Evolutionary conservation across 768 basidiomycete species (phyloP).

Genomic region (Mycena capillaripes): DNA sequence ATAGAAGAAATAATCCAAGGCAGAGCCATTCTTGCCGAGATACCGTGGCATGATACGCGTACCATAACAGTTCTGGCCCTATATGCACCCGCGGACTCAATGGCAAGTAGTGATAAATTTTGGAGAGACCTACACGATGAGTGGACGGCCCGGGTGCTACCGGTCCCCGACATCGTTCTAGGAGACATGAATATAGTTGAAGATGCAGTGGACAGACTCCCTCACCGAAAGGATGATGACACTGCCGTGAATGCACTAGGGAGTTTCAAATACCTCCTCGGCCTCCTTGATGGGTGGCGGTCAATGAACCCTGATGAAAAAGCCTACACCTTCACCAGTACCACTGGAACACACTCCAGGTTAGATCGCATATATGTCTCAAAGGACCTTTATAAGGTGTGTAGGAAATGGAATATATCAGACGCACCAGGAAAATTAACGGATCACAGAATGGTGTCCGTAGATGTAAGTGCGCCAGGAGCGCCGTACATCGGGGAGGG

Average conservation of each 20-base stretch:
- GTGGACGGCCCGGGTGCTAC: not conserved
- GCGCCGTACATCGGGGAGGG: slow-evolving; percentile 31
- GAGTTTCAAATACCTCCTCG: not conserved
- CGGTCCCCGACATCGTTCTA: slow-evolving; percentile 33
- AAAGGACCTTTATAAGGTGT: not conserved
- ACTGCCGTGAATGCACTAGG: not conserved
- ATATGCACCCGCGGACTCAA: not conserved
- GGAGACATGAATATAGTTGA: slow-evolving; percentile 45
- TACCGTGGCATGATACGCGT: not conserved
- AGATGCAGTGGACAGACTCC: slow-evolving; percentile 37
- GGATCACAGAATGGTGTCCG: slow-evolving; percentile 23
- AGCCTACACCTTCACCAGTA: not conserved
- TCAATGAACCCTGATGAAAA: not conserved
- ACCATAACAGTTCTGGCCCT: not conserved
- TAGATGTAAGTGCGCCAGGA: slow-evolving; percentile 1
- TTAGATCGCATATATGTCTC: slow-evolving; percentile 3
- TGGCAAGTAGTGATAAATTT: not conserved
- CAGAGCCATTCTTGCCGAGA: not conserved
- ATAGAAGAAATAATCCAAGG: slow-evolving; percentile 1
- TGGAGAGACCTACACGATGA: not conserved
- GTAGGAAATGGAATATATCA: not conserved
- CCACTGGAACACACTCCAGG: not conserved
- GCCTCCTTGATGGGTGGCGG: slow-evolving; percentile 6
- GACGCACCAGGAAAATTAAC: not conserved
- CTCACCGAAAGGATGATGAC: slow-evolving; percentile 5